phyloP scores from a whole-genome alignment of 2,329 filamentous ascomycete genomes.

The Colletotrichum eremochloae region DNA sequence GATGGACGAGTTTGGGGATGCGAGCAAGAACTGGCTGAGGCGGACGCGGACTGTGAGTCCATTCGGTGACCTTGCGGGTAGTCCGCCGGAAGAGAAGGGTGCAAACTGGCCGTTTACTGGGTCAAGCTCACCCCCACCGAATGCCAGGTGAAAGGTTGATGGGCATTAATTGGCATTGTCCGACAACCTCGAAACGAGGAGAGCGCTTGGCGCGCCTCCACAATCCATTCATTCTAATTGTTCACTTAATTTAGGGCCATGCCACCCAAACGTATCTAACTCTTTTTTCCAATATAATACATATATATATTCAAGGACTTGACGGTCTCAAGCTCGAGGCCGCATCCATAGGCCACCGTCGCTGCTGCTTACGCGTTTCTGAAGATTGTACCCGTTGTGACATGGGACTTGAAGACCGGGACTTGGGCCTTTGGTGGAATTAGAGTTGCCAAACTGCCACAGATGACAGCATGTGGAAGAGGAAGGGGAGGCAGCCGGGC shows the following conservation, averaged over 20 bases:
- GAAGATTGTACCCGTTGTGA: not conserved
- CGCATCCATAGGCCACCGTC: slow-evolving; percentile 20
- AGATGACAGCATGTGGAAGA: slow-evolving; percentile 1
- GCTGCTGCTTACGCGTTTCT: not conserved
- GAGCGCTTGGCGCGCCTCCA: not conserved
- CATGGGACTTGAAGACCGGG: not conserved
- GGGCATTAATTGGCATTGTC: not conserved
- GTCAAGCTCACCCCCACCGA: slow-evolving; percentile 15
- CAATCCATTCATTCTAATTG: not conserved
- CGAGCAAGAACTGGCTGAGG: slow-evolving; percentile 49
- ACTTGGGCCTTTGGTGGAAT: not conserved
- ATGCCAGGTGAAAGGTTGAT: not conserved
- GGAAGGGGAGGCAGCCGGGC: not conserved
- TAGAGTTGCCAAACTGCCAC: slow-evolving; percentile 16
- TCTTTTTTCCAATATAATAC: not conserved
- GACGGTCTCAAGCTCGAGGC: slow-evolving; percentile 26
- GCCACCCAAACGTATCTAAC: not conserved
- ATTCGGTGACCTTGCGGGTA: slow-evolving; percentile 49
- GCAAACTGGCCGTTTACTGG: slow-evolving; percentile 35
- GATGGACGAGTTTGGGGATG: slow-evolving; percentile 33
- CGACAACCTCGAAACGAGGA: not conserved
- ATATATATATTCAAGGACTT: not conserved
- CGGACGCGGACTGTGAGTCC: slow-evolving; percentile 52
- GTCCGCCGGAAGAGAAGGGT: slow-evolving; percentile 23
- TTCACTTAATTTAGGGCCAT: not conserved